Evolutionary conservation across 345 rosid species (phyloP).

Genomic region (Rhizophora apiculata): DNA sequence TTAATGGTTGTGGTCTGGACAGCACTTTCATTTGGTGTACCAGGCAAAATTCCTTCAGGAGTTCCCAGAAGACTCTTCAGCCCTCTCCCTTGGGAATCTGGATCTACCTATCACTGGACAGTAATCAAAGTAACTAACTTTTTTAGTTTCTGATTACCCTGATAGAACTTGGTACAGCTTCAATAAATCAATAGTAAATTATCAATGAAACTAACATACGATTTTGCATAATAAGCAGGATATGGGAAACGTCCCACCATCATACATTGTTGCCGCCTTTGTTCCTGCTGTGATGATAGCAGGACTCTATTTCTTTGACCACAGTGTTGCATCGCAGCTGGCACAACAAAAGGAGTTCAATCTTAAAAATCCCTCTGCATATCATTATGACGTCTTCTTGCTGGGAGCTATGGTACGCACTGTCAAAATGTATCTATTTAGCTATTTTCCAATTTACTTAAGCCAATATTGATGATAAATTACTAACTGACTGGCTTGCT

Average conservation of each 20-base stretch:
- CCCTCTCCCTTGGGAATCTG: slow-evolving; percentile 64
- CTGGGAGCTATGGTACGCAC: slow-evolving; percentile 60
- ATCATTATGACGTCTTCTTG: slow-evolving; percentile 70
- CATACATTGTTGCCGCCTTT: slow-evolving; percentile 62
- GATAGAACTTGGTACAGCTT: not conserved
- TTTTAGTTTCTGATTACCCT: too few species aligned
- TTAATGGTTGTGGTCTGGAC: slow-evolving; percentile 84
- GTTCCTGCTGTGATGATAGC: slow-evolving; percentile 80
- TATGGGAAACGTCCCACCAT: slow-evolving; percentile 61
- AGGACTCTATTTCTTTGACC: slow-evolving; percentile 81
- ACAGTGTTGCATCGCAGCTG: slow-evolving; percentile 75
- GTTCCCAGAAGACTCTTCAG: slow-evolving; percentile 79
- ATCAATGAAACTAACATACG: not conserved
- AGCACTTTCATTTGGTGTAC: slow-evolving; percentile 46
- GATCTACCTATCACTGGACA: slow-evolving; percentile 63
- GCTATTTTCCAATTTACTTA: slow-evolving; percentile 2
- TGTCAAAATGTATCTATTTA: not conserved
- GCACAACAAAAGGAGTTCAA: slow-evolving; percentile 89
- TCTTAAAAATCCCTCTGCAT: slow-evolving; percentile 76
- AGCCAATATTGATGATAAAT: not conserved
- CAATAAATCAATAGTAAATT: not conserved
- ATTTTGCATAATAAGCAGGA: slow-evolving; percentile 40
- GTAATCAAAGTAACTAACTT: slow-evolving; percentile 51
- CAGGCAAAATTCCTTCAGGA: slow-evolving; percentile 56
- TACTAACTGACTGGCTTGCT: slow-evolving; percentile 1